Base-by-base conservation (phyloP, 148 eudicot species). In the Beta vulgaris region DNA sequence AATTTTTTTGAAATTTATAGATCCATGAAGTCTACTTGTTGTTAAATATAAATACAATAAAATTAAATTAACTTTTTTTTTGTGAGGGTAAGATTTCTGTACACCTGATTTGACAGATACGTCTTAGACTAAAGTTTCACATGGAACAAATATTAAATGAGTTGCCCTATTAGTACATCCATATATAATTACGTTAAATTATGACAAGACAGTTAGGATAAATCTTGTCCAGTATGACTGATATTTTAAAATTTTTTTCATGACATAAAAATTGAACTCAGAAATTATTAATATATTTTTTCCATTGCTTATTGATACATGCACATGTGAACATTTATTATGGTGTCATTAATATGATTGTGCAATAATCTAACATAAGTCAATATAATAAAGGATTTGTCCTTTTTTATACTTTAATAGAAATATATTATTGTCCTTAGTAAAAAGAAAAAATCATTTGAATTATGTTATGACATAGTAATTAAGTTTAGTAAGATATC, bases 141-240 rank as follows among this genome's bases (percentile, higher is more conserved):
- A 39, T 9, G 15, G 69, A 64, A 23, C 31, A 4, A 37, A n/a
- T 23, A 65, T 65, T 39, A 37, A 67, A n/a, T 40, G 32, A 42
- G 10, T 11, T 25, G 2, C 71, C 71, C 53, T 43, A 67, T 53
- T 53, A 40, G 23, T 11, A 7, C 34, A 43, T 42, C 15, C 12
- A 42, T 15, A 51, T 15, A 51, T 39, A 36, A 43, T 42, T 43
- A 67, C 16, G 6, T 32, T 67, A 14, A n/a, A 67, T 67, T 26
- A 67, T 11, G 51, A 67, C n/a, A n/a, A 36, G 68, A 36, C 68
- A 37, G 44, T 15, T 64, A 36, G 68, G 29, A 64, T 64, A n/a
- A 64, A 14, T 36, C 23, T 64, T 36, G 68, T 36, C 21, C 10
- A 62, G 19, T 19, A 37, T 29, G 63, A 25, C 31, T 26, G 11